These are phyloP conservation scores for Chaetomium globosum DNA, from an alignment of 2,329 filamentous ascomycete species.

Conservation along the genomic window DNA sequence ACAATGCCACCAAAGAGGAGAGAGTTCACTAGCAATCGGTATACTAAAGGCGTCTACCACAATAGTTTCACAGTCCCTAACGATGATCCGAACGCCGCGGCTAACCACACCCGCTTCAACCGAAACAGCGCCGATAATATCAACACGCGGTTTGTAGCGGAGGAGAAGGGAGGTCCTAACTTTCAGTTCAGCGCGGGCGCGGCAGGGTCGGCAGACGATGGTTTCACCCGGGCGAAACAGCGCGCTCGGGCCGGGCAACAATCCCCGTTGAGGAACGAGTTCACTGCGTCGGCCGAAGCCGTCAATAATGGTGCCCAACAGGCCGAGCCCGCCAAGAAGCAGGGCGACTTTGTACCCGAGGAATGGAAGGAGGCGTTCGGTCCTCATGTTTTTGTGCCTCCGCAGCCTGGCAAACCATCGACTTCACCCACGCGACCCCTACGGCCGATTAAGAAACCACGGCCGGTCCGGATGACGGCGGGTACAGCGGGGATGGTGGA, in stretches of 20 bases:
- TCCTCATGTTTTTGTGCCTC: constrained; percentile 57
- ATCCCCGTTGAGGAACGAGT: constrained; percentile 43
- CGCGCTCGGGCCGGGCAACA: constrained; percentile 47
- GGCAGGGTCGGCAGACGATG: constrained; percentile 38
- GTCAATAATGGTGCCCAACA: constrained; percentile 31
- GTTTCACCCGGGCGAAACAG: constrained; percentile 39
- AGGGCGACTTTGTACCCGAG: constrained; percentile 52
- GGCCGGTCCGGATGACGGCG: constrained; percentile 56
- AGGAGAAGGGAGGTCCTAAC: constrained; percentile 46
- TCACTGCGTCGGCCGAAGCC: constrained; percentile 30
- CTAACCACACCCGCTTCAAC: constrained; percentile 48
- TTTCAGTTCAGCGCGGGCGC: constrained; percentile 56
- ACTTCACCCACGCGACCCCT: constrained; percentile 50
- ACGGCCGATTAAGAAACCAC: constrained; percentile 62
- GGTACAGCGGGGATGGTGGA: constrained; percentile 52
- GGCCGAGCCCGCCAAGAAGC: constrained; percentile 32
- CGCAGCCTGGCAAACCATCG: constrained; percentile 43
- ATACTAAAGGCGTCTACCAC: constrained; percentile 35
- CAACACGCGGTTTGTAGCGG: constrained; percentile 61
- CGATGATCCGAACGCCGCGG: constrained; percentile 45
- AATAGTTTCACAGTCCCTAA: constrained; percentile 57
- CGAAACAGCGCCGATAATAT: constrained; percentile 62
- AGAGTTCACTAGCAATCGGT: constrained; percentile 21
- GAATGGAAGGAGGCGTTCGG: constrained; percentile 59
- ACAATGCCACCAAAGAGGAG: constrained; percentile 19